Base-by-base conservation (phyloP, 108 stramenopile species). In the Nitzschia sp. region DNA sequence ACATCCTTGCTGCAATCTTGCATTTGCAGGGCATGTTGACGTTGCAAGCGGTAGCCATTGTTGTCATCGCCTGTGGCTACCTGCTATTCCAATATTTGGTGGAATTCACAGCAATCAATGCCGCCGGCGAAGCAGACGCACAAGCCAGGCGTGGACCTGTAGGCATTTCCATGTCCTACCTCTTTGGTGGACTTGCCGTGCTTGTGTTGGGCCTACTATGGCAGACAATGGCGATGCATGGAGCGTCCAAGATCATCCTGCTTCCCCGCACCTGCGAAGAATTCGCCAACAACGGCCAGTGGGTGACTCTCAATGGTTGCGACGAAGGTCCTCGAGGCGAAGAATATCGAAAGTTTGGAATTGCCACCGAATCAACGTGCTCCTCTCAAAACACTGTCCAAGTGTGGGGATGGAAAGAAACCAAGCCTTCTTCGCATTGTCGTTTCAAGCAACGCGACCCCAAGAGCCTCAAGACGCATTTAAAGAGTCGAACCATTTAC, bases 281-380 rank as follows among this genome's bases (percentile, higher is more conserved):
- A 2, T 82, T 75, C 64, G 94, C 80, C 27, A 88, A 90, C 60
- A 42, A 79, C 21, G 94, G 94, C 15, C 13, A 36, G 21, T 95
- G 94, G 94, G 65, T 95, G 27, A 70, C 84, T 11, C 38, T 91
- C 9, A 87, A 91, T 74, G 79, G 72, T n/a, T 95, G 94, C 78
- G 85, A 89, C 51, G 90, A 92, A 62, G 80, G 73, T n/a, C 71
- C 68, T 3, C 69, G 83, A 53, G 90, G 84, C n/a, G 73, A 70
- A 54, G 89, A 78, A 11, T 88, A 88, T 65, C 84, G 88, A 32
- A 64, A 83, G 5, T 55, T 74, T 46, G 80, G 78, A n/a, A 80
- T 82, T 33, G 61, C 64, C n/a, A 64, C 79, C 15, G 87, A 68
- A 28, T 87, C 86, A 36, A 84, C 79, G 2, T 95, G 94, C 66